These are phyloP conservation scores for Trichoderma sp. DNA, from an alignment of 2,329 filamentous ascomycete genomes.

Conservation along the genomic window DNA sequence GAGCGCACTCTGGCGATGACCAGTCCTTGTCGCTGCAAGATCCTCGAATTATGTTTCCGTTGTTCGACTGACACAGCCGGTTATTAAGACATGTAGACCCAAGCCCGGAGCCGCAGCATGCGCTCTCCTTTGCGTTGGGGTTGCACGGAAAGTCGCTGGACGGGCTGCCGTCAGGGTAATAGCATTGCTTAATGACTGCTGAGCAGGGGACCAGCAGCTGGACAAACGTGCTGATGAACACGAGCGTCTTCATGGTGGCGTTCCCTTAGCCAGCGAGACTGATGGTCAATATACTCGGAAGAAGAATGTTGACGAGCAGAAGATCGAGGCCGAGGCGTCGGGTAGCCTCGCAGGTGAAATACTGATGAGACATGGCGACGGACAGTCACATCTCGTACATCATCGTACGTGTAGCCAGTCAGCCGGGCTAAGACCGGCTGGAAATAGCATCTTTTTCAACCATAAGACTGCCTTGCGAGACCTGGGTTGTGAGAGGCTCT, in stretches of 20 bases:
- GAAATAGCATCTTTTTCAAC: slow-evolving; percentile 4
- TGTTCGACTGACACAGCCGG: background rate
- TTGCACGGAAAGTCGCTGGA: slow-evolving; percentile 10
- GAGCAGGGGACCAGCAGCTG: background rate
- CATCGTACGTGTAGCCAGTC: background rate
- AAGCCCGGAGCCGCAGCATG: slow-evolving; percentile 1
- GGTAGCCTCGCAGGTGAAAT: background rate
- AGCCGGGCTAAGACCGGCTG: background rate
- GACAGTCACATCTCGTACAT: background rate
- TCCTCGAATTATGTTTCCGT: slow-evolving; percentile 1
- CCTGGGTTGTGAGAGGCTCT: background rate
- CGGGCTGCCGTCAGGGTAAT: slow-evolving; percentile 3
- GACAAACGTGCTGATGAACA: background rate
- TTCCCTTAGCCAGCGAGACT: background rate
- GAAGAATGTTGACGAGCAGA: background rate
- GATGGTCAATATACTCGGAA: no score
- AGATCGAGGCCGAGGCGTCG: background rate
- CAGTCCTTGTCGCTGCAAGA: slow-evolving; percentile 12
- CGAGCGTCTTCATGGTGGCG: background rate
- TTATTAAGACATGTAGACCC: background rate
- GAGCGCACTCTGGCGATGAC: background rate
- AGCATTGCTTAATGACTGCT: background rate
- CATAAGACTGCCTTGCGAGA: background rate
- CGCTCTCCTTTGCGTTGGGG: slow-evolving; percentile 5
- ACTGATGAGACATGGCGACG: background rate